Base-by-base conservation (phyloP, 257 asterid genomes). In the Solanum piurae region DNA sequence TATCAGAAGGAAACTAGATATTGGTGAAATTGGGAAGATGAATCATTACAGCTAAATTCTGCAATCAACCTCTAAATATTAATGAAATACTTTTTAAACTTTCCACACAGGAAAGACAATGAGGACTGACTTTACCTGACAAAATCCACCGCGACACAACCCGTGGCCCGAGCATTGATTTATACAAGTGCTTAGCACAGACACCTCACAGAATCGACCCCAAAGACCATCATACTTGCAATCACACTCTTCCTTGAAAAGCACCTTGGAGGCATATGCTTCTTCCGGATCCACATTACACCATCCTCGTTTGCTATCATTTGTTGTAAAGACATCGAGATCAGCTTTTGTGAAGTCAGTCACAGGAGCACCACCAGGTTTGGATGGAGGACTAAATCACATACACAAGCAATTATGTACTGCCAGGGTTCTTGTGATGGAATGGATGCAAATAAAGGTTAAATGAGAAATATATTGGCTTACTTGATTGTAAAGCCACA, bases 171-270 rank as follows among this genome's bases (percentile, higher is more conserved):
- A 90, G 87, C 99, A 97, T 85, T 97, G 99, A 90, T 97, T 97
- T 83, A 96, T 91, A 83, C 99, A 97, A 46, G 94, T 93, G 85
- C 95, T 93, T 88, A 85, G 89, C 42, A 95, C 99, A 11, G 98
- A 95, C 49, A 89, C 91, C 94, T 97, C 99, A 86, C 99, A 97
- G 87, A 95, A 95, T 82, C 93, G 95, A 49, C 99, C 98, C 90
- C 90, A 89, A 69, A 95, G 95, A 77, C 99, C 99, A 89, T 97
- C 99, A 85, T 97, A 97, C 92, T 97, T 97, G 94, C 99, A 97
- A 89, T 97, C 98, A 88, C 99, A 97, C 82, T 91, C 98, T 87
- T 97, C 96, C 90, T 97, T 97, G 91, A 92, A 77, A 34, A 46
- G 92, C 86, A 89, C 98, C 83, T 89, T 93, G 34, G 93, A 90